Base-by-base conservation (phyloP, 208 protist genomes). In the Trypanosoma cruzi region DNA sequence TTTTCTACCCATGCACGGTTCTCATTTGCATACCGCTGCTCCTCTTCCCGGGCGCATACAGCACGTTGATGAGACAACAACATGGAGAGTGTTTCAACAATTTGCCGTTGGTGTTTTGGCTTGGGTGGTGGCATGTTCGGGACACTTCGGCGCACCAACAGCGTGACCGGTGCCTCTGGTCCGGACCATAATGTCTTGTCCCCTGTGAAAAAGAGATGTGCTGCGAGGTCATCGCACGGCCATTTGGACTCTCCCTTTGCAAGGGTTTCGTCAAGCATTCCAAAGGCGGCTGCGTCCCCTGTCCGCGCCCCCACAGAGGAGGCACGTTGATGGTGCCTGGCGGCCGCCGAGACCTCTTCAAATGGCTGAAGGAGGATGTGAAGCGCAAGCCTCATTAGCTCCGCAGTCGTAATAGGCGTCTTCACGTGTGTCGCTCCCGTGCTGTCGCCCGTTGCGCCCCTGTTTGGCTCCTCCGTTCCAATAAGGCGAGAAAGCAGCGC, bases 81-180 rank as follows among this genome's bases (percentile, higher is more conserved):
- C 44, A 65, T 64, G 24, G 67, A 60, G 26, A 79, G 26, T 5
- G 49, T 64, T 61, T 79, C 66, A 11, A 79, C 73, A 32, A 79
- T 55, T 2, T 29, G 37, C n/a, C 34, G 73, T 60, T 62, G 73
- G 22, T 68, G 37, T 13, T 32, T 36, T 26, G 26, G 16, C 4
- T 42, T 61, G 10, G 73, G 73, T 20, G 73, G 36, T 29, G 73
- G 65, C 11, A 72, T 46, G 48, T 42, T 68, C 26, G 59, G 66
- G 48, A 79, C 66, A 26, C 73, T 69, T 22, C 56, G 61, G 0
- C 73, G 73, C 42, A 79, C 62, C 40, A 79, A 31, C 16, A 73
- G 36, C n/a, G 73, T 70, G 4, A 68, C 49, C 16, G 56, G 66
- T 10, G 37, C 73, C 58, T 67, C 63, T n/a, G 73, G 73, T 22